These are phyloP conservation scores for Nicotiana rustica DNA, from an alignment of 305 asterid species.

Conservation along the genomic window DNA sequence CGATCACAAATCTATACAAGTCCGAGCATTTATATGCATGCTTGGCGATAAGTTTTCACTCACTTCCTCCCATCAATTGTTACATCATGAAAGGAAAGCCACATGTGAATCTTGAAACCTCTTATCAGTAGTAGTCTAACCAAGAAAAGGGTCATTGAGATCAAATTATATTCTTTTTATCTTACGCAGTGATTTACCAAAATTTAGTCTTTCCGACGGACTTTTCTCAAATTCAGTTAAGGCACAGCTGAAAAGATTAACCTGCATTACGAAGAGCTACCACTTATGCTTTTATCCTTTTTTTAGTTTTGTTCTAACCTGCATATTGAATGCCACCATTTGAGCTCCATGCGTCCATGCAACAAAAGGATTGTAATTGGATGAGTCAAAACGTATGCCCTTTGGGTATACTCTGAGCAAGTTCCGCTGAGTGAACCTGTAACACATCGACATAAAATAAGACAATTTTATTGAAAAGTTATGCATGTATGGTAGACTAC, in stretches of 20 bases:
- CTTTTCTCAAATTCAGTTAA: neutral
- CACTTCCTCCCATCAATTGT: slow-evolving; percentile 1
- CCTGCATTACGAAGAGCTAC: neutral
- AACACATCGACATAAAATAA: slow-evolving; percentile 5
- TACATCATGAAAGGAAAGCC: slow-evolving; percentile 20
- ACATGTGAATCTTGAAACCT: neutral
- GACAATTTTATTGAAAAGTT: neutral
- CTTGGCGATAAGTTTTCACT: neutral
- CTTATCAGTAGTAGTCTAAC: neutral
- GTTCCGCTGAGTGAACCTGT: slow-evolving; percentile 38
- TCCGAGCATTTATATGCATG: slow-evolving; percentile 2
- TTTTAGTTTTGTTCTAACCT: neutral
- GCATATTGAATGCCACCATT: slow-evolving; percentile 39
- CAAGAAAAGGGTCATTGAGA: neutral
- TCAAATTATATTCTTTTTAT: slow-evolving; percentile 4
- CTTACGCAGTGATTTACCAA: neutral
- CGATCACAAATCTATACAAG: neutral
- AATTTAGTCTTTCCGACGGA: neutral
- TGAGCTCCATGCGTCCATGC: slow-evolving; percentile 40
- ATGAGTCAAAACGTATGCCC: slow-evolving; percentile 37
- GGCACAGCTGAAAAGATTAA: neutral
- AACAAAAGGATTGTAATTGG: slow-evolving; percentile 33
- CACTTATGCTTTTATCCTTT: neutral
- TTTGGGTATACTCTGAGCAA: slow-evolving; percentile 35
- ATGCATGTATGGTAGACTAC: neutral